A percentile compares a stretch with the other conserved stretches of the same genome.
These are phyloP conservation scores for Xylariaceae sp. DNA, from an alignment of 2,329 filamentous ascomycete species.

Conservation along the genomic window DNA sequence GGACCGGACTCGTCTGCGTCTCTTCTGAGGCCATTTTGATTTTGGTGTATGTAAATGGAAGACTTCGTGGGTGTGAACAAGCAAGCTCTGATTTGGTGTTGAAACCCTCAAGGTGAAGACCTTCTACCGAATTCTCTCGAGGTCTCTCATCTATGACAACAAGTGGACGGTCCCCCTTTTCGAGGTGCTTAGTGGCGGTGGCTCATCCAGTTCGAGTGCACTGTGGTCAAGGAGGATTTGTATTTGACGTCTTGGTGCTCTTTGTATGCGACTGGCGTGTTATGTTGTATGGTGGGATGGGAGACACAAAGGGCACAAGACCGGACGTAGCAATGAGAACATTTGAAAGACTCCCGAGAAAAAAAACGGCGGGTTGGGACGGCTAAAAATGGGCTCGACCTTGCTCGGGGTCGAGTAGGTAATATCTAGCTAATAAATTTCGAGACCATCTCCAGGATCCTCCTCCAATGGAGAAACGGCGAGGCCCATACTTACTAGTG, in stretches of 20 bases:
- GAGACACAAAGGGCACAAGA: conserved; percentile 9
- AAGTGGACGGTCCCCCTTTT: conserved; percentile 12
- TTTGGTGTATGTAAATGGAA: background rate
- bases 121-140: conserved; percentile 8
- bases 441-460: conserved; percentile 3
- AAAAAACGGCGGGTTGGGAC: conserved; percentile 13
- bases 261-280: conserved; percentile 16
- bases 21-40: conserved; percentile 26
- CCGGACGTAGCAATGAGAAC: conserved; percentile 21
- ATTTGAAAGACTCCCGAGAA: conserved; percentile 16
- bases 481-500: conserved; percentile 18
- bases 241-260: conserved; percentile 11
- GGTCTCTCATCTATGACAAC: conserved; percentile 8
- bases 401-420: conserved; percentile 10
- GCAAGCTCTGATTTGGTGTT: conserved; percentile 7
- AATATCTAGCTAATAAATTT: conserved; percentile 14
- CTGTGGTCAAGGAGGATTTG: conserved; percentile 8
- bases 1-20: conserved; percentile 19
- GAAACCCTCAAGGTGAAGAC: background rate
- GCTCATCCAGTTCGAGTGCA: conserved; percentile 4
- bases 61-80: conserved; percentile 10
- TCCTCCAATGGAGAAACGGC: conserved; percentile 15
- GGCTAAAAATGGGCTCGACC: conserved; percentile 13
- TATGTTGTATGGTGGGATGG: background rate
- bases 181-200: conserved; percentile 14